Conservation (phyloP, 2,329 filamentous ascomycete genomes). For the Mycosphaerelloides madeirae region DNA sequence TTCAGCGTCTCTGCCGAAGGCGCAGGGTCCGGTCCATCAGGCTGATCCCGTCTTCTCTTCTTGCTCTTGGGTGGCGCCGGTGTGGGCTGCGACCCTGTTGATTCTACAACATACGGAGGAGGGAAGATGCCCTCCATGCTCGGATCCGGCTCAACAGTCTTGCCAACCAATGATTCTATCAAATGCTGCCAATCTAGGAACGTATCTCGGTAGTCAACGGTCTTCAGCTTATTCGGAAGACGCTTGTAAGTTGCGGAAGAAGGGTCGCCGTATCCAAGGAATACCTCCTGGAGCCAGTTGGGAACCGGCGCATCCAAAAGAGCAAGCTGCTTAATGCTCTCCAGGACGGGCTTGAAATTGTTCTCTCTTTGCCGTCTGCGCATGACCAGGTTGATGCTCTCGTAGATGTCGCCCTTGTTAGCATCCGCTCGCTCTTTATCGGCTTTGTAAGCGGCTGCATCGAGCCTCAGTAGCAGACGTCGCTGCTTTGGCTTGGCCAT, state of each 20-base stretch:
- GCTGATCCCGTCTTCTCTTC: conserved; percentile 76
- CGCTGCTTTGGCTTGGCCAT: conserved; percentile 57
- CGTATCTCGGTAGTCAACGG: conserved; percentile 86
- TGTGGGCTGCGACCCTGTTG: conserved; percentile 39
- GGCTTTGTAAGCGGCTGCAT: conserved; percentile 68
- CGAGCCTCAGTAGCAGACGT: conserved; percentile 74
- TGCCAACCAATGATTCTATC: conserved; percentile 81
- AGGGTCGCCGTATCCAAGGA: conserved; percentile 94
- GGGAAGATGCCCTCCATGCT: conserved; percentile 69
- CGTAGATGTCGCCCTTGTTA: conserved; percentile 75
- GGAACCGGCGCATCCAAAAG: conserved; percentile 81
- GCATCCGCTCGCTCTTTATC: conserved; percentile 64
- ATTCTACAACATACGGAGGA: conserved; percentile 80
- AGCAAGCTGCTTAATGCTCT: conserved; percentile 82
- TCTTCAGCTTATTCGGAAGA: conserved; percentile 69
- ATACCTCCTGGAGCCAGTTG: conserved; percentile 92
- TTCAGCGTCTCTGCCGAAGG: conserved; percentile 62
- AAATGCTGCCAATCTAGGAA: conserved; percentile 95
- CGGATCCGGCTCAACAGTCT: conserved; percentile 73
- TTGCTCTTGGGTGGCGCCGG: conserved; percentile 61
- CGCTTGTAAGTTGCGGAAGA: conserved; percentile 81
- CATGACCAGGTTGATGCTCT: conserved; percentile 77
- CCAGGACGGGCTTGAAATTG: conserved; percentile 90
- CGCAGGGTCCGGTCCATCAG: conserved; percentile 59
- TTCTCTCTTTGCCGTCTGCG: conserved; percentile 84